Percentiles rank a stretch among this genome's conserved stretches.
Evolutionary conservation across 2,329 filamentous ascomycete species (phyloP).

Genomic region (Xylariaceae sp.): DNA sequence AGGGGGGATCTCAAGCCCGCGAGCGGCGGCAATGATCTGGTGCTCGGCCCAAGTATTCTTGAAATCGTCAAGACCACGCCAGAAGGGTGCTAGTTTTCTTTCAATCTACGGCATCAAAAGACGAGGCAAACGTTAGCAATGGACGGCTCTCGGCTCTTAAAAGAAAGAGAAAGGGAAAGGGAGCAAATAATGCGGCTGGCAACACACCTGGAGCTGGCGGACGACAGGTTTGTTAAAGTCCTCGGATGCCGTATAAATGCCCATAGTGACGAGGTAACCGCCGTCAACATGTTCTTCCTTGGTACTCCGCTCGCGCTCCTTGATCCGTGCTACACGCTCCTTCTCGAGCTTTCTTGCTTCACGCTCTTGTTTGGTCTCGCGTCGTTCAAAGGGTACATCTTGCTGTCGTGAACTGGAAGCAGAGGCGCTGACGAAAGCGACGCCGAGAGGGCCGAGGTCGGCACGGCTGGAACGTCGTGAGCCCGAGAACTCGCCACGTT

Average conservation of each 20-base stretch:
- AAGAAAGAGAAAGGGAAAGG: not conserved
- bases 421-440: slow-evolving; percentile 37
- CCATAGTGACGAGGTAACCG: slow-evolving; percentile 88
- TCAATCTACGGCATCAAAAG: slow-evolving; percentile 63
- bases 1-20: slow-evolving; percentile 76
- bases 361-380: slow-evolving; percentile 86
- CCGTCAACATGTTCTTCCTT: slow-evolving; percentile 91
- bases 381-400: slow-evolving; percentile 54
- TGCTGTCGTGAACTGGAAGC: slow-evolving; percentile 38
- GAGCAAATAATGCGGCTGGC: not conserved
- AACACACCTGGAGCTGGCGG: slow-evolving; percentile 78
- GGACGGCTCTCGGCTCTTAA: not conserved
- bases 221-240: slow-evolving; percentile 90
- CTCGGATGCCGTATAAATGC: slow-evolving; percentile 85
- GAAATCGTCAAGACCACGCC: slow-evolving; percentile 88
- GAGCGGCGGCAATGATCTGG: slow-evolving; percentile 86
- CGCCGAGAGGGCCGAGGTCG: slow-evolving; percentile 46
- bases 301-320: slow-evolving; percentile 87
- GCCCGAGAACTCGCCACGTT: slow-evolving; percentile 9
- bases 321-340: slow-evolving; percentile 68
- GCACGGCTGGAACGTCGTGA: slow-evolving; percentile 38
- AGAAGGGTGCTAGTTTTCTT: slow-evolving; percentile 87
- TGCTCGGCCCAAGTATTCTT: slow-evolving; percentile 87
- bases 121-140: slow-evolving; percentile 13
- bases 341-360: slow-evolving; percentile 82